A percentile compares a stretch with the other conserved stretches of the same genome.
Conservation (phyloP, 2,329 filamentous ascomycete genomes). For the Penicillium hordei region DNA sequence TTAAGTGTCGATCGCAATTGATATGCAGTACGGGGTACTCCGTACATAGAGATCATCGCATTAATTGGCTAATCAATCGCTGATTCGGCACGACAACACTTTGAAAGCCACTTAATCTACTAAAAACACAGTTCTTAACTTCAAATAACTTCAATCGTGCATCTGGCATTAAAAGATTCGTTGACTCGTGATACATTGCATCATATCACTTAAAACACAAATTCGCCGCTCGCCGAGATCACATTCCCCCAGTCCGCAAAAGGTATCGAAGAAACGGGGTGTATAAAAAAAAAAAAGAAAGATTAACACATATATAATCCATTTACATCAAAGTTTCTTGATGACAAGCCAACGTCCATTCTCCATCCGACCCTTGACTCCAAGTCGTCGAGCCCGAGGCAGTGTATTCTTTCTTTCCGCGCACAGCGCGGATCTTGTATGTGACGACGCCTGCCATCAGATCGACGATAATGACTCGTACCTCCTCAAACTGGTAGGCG, state of each 20-base stretch:
- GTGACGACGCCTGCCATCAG: slow-evolving; percentile 39
- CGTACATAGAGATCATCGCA: background rate
- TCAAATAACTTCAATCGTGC: background rate
- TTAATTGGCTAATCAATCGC: background rate
- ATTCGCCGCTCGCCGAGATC: background rate
- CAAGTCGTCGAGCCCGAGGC: slow-evolving; percentile 37
- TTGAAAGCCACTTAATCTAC: background rate
- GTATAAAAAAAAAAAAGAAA: background rate
- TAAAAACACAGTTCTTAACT: background rate
- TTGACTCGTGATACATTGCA: slow-evolving; percentile 11
- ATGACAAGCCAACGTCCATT: slow-evolving; percentile 39
- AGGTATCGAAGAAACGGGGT: background rate
- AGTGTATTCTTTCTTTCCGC: slow-evolving; percentile 28
- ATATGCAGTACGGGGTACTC: too few species aligned
- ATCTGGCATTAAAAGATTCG: slow-evolving; percentile 4
- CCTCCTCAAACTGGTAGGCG: slow-evolving; percentile 30
- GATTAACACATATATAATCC: background rate
- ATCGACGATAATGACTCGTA: slow-evolving; percentile 36
- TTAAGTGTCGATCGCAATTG: background rate
- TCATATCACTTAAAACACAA: slow-evolving; percentile 9
- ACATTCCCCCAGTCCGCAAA: background rate
- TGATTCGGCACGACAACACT: background rate
- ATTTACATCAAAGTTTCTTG: slow-evolving; percentile 35
- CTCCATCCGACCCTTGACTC: slow-evolving; percentile 40
- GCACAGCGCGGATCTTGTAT: slow-evolving; percentile 33